Evolutionary conservation across 805 yeast genomes (phyloP).

Genomic region (Metschnikowia hibisci): DNA sequence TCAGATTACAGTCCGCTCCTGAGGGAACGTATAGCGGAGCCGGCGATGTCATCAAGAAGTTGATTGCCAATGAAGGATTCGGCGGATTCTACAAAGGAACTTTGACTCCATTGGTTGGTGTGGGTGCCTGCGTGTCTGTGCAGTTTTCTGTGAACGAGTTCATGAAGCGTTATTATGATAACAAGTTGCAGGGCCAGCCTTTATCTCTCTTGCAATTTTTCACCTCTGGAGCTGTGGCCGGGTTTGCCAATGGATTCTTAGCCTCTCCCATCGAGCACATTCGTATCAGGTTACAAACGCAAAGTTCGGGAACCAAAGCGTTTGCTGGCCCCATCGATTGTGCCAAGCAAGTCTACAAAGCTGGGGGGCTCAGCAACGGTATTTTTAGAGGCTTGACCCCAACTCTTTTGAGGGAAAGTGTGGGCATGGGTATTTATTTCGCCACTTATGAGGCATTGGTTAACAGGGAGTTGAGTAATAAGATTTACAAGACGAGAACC

Average conservation of each 20-base stretch:
- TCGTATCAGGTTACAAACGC: constrained; percentile 91
- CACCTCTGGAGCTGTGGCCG: constrained; percentile 85
- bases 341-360: constrained; percentile 50
- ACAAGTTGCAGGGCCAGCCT: constrained; percentile 40
- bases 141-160: constrained; percentile 94
- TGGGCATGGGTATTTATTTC: constrained; percentile 88
- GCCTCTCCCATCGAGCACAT: constrained; percentile 95
- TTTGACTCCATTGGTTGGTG: constrained; percentile 44
- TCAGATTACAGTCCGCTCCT: constrained; percentile 83
- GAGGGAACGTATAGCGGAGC: constrained; percentile 73
- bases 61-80: constrained; percentile 47
- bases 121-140: constrained; percentile 96
- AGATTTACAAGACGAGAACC: constrained; percentile 45
- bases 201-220: constrained; percentile 67
- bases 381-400: constrained; percentile 80
- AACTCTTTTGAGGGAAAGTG: constrained; percentile 76
- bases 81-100: constrained; percentile 44
- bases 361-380: constrained; percentile 52
- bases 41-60: constrained; percentile 66
- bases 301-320: constrained; percentile 49
- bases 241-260: constrained; percentile 80
- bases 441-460: constrained; percentile 87
- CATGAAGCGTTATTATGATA: constrained; percentile 76
- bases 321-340: constrained; percentile 76
- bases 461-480: constrained; percentile 52